Percentiles rank a stretch among this genome's conserved stretches.
These are phyloP conservation scores for Pyrenochaeta sp. DNA, from an alignment of 2,329 filamentous ascomycete species.

Conservation along the genomic window DNA sequence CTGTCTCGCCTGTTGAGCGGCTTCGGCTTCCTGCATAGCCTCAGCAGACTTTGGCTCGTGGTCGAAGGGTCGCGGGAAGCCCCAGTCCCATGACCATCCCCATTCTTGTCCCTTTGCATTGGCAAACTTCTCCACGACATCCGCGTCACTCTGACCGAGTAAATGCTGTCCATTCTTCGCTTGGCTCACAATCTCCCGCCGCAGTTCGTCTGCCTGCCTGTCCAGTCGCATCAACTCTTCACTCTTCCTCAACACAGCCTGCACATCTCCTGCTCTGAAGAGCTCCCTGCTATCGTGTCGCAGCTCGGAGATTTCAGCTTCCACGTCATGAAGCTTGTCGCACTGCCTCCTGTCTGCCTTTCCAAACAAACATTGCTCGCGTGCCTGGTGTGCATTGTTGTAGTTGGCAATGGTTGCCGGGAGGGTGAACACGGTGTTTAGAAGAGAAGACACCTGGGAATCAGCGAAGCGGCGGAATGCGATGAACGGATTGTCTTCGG, in stretches of 20 bases:
- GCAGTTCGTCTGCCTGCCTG: slow-evolving; percentile 31
- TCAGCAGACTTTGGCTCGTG: slow-evolving; percentile 7
- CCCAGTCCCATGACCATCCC: slow-evolving; percentile 47
- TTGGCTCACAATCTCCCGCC: slow-evolving; percentile 30
- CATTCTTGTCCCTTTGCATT: slow-evolving; percentile 43
- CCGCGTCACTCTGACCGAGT: slow-evolving; percentile 12
- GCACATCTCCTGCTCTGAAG: slow-evolving; percentile 35
- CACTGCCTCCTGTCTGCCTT: slow-evolving; percentile 38
- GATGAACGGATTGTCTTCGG: slow-evolving; percentile 62
- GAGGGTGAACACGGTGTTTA: slow-evolving; percentile 59
- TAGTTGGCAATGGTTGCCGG: slow-evolving; percentile 40
- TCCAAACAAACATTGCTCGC: slow-evolving; percentile 43
- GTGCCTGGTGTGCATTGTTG: slow-evolving; percentile 38
- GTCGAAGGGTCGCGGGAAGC: slow-evolving; percentile 38
- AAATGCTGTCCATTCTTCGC: slow-evolving; percentile 1
- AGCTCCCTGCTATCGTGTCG: slow-evolving; percentile 34
- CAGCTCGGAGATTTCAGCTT: slow-evolving; percentile 26
- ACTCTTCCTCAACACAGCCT: slow-evolving; percentile 37
- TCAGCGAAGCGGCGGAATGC: slow-evolving; percentile 68
- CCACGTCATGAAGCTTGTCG: slow-evolving; percentile 32
- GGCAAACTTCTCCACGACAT: slow-evolving; percentile 36
- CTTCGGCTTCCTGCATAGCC: slow-evolving; percentile 5
- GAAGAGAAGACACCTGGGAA: slow-evolving; percentile 62
- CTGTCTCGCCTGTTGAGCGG: not conserved
- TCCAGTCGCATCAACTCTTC: slow-evolving; percentile 42